Evolutionary conservation across 2,329 filamentous ascomycete genomes (phyloP), one percentile per base, ranked within the genome.

Genomic region (Sporothrix pallida): DNA sequence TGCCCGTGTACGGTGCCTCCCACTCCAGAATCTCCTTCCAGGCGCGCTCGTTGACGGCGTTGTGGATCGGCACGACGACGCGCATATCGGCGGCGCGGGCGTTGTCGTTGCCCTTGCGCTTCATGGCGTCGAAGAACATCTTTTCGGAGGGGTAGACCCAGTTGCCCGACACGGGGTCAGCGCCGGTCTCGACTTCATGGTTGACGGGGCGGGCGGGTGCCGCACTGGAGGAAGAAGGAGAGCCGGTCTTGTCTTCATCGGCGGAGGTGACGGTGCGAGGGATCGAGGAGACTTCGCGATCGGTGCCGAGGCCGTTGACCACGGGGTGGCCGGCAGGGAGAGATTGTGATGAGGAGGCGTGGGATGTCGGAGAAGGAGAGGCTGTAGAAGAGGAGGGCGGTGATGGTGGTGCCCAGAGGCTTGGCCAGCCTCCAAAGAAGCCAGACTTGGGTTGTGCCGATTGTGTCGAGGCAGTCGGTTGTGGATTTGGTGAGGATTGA

Each of bases 51-150:
- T 99, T 99, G 76, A 99, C 96, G 62, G 96, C 96, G 81, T 99
- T 99, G 84, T 99, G 96, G 79, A 98, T 98, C 2, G 94, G 96
- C 72, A 98, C 95, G 48, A 98, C 95, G 48, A 93, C 93, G 79
- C 89, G 91, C 91, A 98, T 98, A 82, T 97, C 94, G 6, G 87
- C 85, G 0, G 88, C 89, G 15, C 86, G 84, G 44, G 88, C 92
- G 74, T 87, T 91, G 75, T 90, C 89, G 84, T 94, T 91, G 60
- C 91, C 92, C 83, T 99, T 99, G 80, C 95, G 91, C 85, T 92
- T 90, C 90, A 99, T 95, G 62, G 96, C 96, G 67, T 97, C 93
- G 84, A 98, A 98, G 86, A 99, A 99, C 90, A 98, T 97, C 80
- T 93, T 92, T 82, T 98, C 95, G 0, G 93, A 96, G 0, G 96